These are phyloP conservation scores for Botryotinia globosa DNA, from an alignment of 2,329 filamentous ascomycete species.

Conservation along the genomic window DNA sequence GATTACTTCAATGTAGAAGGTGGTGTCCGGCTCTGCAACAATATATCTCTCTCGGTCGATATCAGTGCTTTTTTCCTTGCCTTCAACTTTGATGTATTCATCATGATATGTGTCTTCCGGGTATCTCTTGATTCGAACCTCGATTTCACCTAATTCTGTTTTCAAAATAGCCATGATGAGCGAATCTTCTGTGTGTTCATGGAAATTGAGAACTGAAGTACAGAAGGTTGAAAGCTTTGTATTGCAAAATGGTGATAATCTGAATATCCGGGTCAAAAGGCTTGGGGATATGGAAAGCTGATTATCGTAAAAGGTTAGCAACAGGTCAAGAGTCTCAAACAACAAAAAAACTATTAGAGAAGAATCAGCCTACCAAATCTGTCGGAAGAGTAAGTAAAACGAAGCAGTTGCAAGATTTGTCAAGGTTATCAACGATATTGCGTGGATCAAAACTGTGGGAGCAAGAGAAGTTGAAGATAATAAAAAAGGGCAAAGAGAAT, in stretches of 20 bases:
- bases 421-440: background rate
- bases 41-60: slow-evolving; percentile 2
- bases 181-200: too few relatives aligned
- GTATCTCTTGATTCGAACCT: slow-evolving; percentile 12
- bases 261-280: fast-evolving
- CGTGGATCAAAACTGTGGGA: background rate
- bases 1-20: slow-evolving; percentile 6
- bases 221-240: too few relatives aligned
- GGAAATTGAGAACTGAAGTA: background rate
- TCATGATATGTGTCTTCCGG: slow-evolving; percentile 12
- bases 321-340: background rate
- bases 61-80: background rate
- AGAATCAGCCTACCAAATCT: too few relatives aligned
- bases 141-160: background rate
- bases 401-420: too few relatives aligned
- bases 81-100: slow-evolving; percentile 18
- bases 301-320: too few relatives aligned
- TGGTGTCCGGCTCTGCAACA: slow-evolving; percentile 6
- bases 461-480: background rate
- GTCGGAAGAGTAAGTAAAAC: background rate
- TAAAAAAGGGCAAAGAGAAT: too few relatives aligned
- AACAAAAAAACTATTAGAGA: background rate
- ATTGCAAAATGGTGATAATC: background rate
- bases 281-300: too few relatives aligned
- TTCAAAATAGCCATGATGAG: slow-evolving; percentile 4